Base-by-base conservation (phyloP, 1,284 basidiomycete species). In the Ganoderma multipileum region DNA sequence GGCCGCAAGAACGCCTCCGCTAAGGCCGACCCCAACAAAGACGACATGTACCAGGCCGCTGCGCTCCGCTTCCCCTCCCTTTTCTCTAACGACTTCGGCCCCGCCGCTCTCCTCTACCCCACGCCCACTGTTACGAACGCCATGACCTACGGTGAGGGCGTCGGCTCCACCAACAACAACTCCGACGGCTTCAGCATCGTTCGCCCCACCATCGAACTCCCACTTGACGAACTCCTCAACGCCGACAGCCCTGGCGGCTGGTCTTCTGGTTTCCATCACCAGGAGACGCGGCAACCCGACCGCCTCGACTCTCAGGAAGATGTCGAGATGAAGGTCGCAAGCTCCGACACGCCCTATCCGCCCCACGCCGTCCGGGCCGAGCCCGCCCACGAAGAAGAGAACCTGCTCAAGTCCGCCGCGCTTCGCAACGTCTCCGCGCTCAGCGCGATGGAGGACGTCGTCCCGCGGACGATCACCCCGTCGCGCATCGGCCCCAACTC, bases 181-280 rank as follows among this genome's bases (percentile, higher is more conserved):
- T 77, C 82, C 23, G 87, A 89, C 69, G 81, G 83, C 44, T 87
- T 94, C 76, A 86, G 85, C 78, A 88, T 94, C 70, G 78, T 85
- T 20, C 88, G 92, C 14, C 93, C 93, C 0, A 94, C 92, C 41
- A 93, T 94, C 74, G 92, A 94, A 77, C 86, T 94, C 39, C 89
- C 90, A 11, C 85, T 94, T 30, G 92, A 94, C 72, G 92, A 94
- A 71, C 83, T 94, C 67, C 85, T 94, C 71, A 84, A 83, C 73
- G 77, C 80, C 30, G 81, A 82, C 73, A 79, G 75, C 71, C 79
- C 81, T 41, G 76, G 76, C 23, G 75, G 76, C 67, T 82, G 81
- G 80, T 76, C 78, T 55, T 71, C 75, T n/a, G 71, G 69, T 61
- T 74, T 70, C 61, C 72, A 68, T 64, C 68, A 71, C 67, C 63